phyloP scores from a whole-genome alignment of 208 protist genomes.

The Acanthamoeba royreba region DNA sequence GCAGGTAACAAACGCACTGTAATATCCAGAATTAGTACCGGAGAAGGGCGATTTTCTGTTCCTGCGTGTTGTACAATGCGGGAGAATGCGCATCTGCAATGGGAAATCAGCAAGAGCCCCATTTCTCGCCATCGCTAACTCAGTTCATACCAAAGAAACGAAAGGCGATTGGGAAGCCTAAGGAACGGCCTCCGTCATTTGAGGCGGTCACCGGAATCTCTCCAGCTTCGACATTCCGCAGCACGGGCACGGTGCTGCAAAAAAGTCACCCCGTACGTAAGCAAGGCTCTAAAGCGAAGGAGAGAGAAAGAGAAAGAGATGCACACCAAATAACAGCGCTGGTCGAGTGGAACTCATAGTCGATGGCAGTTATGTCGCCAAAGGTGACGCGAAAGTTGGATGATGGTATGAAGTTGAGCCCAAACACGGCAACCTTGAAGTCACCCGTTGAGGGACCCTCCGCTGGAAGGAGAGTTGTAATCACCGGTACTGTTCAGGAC shows the following conservation, averaged over 20 bases:
- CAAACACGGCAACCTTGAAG: constrained; percentile 63
- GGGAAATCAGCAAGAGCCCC: not conserved
- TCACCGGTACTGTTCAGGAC: not conserved
- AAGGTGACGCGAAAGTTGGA: constrained; percentile 55
- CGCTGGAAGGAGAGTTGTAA: not conserved
- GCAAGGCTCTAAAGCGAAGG: not conserved
- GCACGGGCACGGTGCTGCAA: not conserved
- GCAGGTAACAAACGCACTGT: not conserved
- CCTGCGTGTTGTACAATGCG: not conserved
- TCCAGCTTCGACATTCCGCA: not conserved
- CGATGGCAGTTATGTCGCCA: constrained; percentile 33
- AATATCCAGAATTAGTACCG: not conserved
- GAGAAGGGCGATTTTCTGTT: constrained; percentile 9
- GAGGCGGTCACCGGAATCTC: constrained; percentile 43
- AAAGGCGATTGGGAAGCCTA: constrained; percentile 55
- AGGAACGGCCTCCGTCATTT: constrained; percentile 58
- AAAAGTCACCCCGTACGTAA: not conserved
- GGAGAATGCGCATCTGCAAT: not conserved
- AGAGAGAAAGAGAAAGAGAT: not conserved
- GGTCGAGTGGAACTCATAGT: constrained; percentile 65
- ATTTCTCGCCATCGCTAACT: not conserved
- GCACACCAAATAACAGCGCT: constrained; percentile 38
- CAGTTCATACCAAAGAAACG: constrained; percentile 46
- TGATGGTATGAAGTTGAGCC: constrained; percentile 59
- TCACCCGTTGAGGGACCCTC: constrained; percentile 49